A percentile compares a stretch with the other conserved stretches of the same genome.
Evolutionary conservation across 306 rosid species (phyloP).

Genomic region (Cicer yamashitae): DNA sequence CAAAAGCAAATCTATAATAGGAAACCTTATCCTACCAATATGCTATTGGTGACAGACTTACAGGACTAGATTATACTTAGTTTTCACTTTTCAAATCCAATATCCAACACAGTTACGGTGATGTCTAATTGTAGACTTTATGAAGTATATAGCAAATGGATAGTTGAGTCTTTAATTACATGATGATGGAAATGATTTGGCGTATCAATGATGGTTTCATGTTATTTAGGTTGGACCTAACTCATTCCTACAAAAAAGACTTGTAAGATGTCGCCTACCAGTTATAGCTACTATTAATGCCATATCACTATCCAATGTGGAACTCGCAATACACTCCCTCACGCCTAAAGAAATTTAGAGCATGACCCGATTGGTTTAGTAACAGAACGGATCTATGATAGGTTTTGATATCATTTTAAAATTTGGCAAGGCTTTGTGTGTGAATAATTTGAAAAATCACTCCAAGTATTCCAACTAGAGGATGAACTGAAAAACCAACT

Average conservation of each 20-base stretch:
- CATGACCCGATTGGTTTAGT: background rate
- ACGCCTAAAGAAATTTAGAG: background rate
- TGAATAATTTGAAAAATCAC: slow-evolving; percentile 23
- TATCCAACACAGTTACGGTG: background rate
- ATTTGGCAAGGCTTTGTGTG: background rate
- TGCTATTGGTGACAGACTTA: background rate
- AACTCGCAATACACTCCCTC: background rate
- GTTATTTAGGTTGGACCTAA: background rate
- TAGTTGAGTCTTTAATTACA: slow-evolving; percentile 15
- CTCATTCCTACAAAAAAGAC: background rate
- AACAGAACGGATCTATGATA: background rate
- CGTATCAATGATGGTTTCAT: background rate
- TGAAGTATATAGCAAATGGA: background rate
- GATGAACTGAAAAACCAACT: slow-evolving; percentile 13
- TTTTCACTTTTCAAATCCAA: slow-evolving; percentile 18
- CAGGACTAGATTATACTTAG: background rate
- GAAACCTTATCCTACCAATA: background rate
- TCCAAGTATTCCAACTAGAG: slow-evolving; percentile 25
- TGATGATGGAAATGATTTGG: background rate
- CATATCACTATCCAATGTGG: background rate
- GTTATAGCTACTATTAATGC: background rate
- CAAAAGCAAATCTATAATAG: background rate
- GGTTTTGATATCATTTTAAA: background rate
- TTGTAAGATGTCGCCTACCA: background rate
- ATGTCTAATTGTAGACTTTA: slow-evolving; percentile 15